A percentile compares a stretch with the other conserved stretches of the same genome.
These are phyloP conservation scores for Rosa persica DNA, from an alignment of 306 rosid species.

Conservation along the genomic window DNA sequence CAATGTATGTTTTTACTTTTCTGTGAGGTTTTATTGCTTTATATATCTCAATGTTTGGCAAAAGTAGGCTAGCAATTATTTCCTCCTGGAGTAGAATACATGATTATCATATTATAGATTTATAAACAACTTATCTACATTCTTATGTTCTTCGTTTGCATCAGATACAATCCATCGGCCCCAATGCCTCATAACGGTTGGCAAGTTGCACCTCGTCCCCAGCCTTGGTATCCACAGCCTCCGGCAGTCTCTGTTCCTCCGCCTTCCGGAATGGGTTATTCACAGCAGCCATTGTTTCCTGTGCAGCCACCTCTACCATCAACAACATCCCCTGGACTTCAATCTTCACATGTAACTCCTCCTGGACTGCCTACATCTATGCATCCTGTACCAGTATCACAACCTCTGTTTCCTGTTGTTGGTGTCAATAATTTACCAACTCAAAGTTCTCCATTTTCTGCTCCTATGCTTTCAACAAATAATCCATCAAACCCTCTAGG, in stretches of 20 bases:
- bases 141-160: conserved; percentile 17
- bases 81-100: background rate
- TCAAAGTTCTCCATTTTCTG: conserved; percentile 67
- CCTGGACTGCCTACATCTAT: conserved; percentile 82
- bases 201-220: conserved; percentile 82
- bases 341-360: conserved; percentile 62
- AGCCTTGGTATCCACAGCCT: conserved; percentile 81
- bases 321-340: conserved; percentile 49
- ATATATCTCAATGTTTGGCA: background rate
- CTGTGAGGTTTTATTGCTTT: conserved; percentile 2
- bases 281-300: conserved; percentile 93
- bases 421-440: conserved; percentile 55
- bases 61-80: conserved; percentile 2
- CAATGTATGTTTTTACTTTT: conserved; percentile 58
- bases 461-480: conserved; percentile 53
- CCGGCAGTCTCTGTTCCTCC: conserved; percentile 73
- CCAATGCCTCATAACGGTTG: conserved; percentile 66
- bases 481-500: conserved; percentile 48
- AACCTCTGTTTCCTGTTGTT: conserved; percentile 97
- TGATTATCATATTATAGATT: background rate
- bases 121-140: background rate
- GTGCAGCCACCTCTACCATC: conserved; percentile 80
- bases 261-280: conserved; percentile 59
- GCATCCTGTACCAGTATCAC: conserved; percentile 69
- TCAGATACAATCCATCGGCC: conserved; percentile 66